phyloP scores from a whole-genome alignment of 2,329 filamentous ascomycete genomes.

The Nemania sp. region DNA sequence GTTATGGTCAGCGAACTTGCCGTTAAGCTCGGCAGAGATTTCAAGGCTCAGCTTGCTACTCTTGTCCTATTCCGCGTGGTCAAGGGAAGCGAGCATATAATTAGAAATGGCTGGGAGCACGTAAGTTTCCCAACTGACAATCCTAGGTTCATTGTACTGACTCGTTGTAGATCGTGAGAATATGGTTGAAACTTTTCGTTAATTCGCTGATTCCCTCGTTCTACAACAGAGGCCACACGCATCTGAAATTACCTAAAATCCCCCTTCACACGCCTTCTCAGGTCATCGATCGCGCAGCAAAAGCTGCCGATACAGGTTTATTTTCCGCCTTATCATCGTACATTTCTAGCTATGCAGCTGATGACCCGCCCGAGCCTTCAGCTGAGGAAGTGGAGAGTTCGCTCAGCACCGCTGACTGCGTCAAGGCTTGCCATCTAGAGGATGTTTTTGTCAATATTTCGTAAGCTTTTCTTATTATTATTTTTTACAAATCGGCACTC shows the following conservation, averaged over 20 bases:
- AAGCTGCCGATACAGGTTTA: conserved; percentile 78
- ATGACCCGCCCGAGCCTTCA: conserved; percentile 95
- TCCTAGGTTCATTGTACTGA: conserved; percentile 42
- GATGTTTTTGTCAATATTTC: conserved; percentile 82
- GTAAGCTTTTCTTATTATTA: conserved; percentile 51
- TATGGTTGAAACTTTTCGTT: conserved; percentile 93
- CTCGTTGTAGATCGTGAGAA: conserved; percentile 72
- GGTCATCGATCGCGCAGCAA: conserved; percentile 84
- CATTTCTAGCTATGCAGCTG: conserved; percentile 97
- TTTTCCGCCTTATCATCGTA: conserved; percentile 96
- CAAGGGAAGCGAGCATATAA: conserved; percentile 77
- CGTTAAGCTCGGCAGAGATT: conserved; percentile 91
- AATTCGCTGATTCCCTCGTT: conserved; percentile 90
- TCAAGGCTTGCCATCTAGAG: conserved; percentile 85
- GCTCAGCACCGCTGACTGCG: conserved; percentile 89
- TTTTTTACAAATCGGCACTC: not conserved
- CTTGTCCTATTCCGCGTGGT: conserved; percentile 95
- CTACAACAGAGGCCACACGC: conserved; percentile 65
- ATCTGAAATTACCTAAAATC: conserved; percentile 76
- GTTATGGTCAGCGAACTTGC: conserved; percentile 99
- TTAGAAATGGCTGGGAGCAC: conserved; percentile 77
- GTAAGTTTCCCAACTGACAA: conserved; percentile 52
- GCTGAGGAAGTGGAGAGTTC: conserved; percentile 97
- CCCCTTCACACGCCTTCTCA: conserved; percentile 90
- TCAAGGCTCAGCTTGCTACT: conserved; percentile 89